Evolutionary conservation across 106 monocot species (phyloP), one percentile per base, ranked within the genome.

Genomic region (Platanthera guangdongensis): DNA sequence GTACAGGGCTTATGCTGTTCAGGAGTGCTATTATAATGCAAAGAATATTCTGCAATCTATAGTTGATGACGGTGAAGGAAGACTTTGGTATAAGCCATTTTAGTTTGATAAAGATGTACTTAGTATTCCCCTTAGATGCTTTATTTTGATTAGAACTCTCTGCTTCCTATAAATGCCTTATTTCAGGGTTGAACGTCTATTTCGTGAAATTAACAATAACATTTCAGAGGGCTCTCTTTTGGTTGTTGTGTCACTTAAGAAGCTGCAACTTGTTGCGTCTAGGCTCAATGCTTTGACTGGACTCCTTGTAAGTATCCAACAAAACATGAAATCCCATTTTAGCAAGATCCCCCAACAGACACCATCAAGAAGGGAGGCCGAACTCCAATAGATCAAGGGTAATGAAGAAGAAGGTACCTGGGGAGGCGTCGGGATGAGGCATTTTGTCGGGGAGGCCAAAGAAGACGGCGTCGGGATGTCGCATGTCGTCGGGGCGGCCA

Each of bases 1-100:
- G 54, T 99, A 99, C 84, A 99, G 94, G 97, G 97, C 88, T 28
- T 99, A 92, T 87, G 97, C 97, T 57, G 89, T 94, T 72, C 81
- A 90, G 70, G 97, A 99, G 76, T 94, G 91, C 72, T 99, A 90
- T 71, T 92, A 88, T 54, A 88, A 88, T 75, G 84, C 85, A 67
- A 89, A 99, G 82, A 92, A 75, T 54, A 94, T 99, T 86, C 83
- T 99, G 2, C 82, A 84, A 18, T 92, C 83, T 77, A 78, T 94
- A 78, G 88, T 99, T 81, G 86, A 94, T 62, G 86, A 90, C 51
- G 94, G 55, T 62, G 92, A 94, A 88, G 97, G 97, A 63, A 82
- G 94, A 46, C 89, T 85, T 82, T 99, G 97, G 97, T 99, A 91
- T 74, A 30, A 32, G 32, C 11, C 25, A 30, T 32, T 65, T 65